Base-by-base conservation (phyloP, 257 asterid genomes). In the Solanum megistacrolobum region DNA sequence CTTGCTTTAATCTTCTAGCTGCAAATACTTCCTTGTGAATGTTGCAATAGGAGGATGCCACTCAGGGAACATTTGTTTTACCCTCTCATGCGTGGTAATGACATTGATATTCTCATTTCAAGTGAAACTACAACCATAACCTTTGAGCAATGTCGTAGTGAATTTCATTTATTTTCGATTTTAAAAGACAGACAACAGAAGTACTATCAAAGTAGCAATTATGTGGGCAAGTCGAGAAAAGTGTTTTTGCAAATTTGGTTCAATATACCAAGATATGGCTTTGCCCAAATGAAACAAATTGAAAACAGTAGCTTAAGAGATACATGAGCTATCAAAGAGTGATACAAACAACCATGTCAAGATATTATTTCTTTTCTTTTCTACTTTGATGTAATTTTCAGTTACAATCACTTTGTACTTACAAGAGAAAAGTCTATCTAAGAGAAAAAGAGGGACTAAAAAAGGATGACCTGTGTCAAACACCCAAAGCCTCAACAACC, bases 321-420 rank as follows among this genome's bases (percentile, higher is more conserved):
- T 82, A 10, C 71, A 9, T 18, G 9, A 52, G 69, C 69, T 10
- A 31, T 29, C 86, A 5, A 18, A 82, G 43, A 16, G 38, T 71
- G 73, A 31, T 52, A 5, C 48, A 73, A 60, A 86, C 72, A 86
- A 73, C 71, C 34, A 34, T 76, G 72, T 73, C 88, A 52, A 86
- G 23, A 23, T 86, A 31, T 72, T 86, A 81, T 76, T 86, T 27
- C 81, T 48, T 69, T 86, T n/a, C 84, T 34, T 55, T 32, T 72
- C 35, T 86, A 82, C 75, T 52, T 86, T 4, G 39, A 29, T 18
- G 41, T 48, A 46, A 72, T 52, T 73, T 31, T 84, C 89, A 75
- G 87, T 76, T 69, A 84, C 88, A 88, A 75, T 58, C 87, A 88
- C 84, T 86, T 21, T 73, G 60, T 86, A 73, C 74, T 73, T 79